A percentile compares a stretch with the other conserved stretches of the same genome.
These are phyloP conservation scores for Dictyostelium discoideum DNA, from an alignment of 78 protist genomes.

Conservation along the genomic window DNA sequence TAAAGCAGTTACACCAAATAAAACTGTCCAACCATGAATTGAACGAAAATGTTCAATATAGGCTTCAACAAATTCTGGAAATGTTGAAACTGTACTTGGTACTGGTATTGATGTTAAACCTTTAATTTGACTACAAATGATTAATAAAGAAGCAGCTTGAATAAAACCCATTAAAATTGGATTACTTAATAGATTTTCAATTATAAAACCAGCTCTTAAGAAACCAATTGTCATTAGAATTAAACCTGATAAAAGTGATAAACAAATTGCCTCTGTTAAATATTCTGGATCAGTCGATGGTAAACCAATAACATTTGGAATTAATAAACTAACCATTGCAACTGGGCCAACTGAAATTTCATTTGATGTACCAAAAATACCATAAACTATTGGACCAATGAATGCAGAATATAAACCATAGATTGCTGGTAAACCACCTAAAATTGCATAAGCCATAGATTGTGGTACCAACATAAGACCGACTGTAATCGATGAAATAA, in stretches of 20 bases:
- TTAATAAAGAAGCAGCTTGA: constrained; percentile 62
- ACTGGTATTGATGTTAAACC: constrained; percentile 50
- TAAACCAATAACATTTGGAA: constrained; percentile 27
- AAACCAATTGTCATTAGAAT: constrained; percentile 50
- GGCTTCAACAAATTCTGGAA: neutral
- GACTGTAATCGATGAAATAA: constrained; percentile 82
- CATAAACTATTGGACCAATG: constrained; percentile 78
- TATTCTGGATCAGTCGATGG: constrained; percentile 3
- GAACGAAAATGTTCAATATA: neutral
- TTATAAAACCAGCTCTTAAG: constrained; percentile 45
- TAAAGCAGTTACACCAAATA: constrained; percentile 39
- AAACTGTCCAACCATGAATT: constrained; percentile 44
- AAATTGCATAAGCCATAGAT: constrained; percentile 85
- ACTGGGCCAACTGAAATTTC: constrained; percentile 82
- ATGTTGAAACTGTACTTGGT: constrained; percentile 1
- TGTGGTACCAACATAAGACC: constrained; percentile 84
- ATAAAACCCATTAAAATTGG: constrained; percentile 73
- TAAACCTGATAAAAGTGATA: constrained; percentile 59
- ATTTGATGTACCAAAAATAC: constrained; percentile 73
- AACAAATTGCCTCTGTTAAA: neutral
- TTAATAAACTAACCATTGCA: constrained; percentile 78
- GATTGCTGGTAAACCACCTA: constrained; percentile 86
- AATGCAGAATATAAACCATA: constrained; percentile 78
- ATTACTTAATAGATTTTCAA: constrained; percentile 62
- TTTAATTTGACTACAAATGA: constrained; percentile 59